Evolutionary conservation across 345 rosid genomes (phyloP).

Genomic region (Moricandia moricandioides): DNA sequence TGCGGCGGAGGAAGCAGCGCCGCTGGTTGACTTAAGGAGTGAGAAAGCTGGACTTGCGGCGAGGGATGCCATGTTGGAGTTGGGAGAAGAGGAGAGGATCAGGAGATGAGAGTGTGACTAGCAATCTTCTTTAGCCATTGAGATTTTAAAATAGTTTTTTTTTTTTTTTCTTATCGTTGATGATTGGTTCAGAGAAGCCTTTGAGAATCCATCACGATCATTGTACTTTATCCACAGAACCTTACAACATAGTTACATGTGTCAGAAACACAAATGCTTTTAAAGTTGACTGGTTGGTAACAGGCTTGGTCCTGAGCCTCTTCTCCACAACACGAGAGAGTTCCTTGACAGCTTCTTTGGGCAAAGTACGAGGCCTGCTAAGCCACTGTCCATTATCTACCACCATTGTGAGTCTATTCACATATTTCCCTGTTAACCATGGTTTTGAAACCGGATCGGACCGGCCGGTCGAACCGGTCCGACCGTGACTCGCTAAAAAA

Average conservation of each 20-base stretch:
- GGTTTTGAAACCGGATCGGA: too few species aligned
- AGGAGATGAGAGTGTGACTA: conserved; percentile 30
- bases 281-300: conserved; percentile 53
- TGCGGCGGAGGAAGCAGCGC: conserved; percentile 27
- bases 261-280: background rate
- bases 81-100: background rate
- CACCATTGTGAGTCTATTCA: conserved; percentile 61
- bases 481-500: too few species aligned
- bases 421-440: conserved; percentile 50
- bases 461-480: too few species aligned
- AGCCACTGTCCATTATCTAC: conserved; percentile 75
- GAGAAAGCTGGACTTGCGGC: conserved; percentile 64
- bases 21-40: conserved; percentile 48
- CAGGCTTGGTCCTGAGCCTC: background rate
- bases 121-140: background rate
- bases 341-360: conserved; percentile 61
- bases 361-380: conserved; percentile 47
- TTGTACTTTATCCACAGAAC: background rate
- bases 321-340: background rate
- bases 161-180: conserved; percentile 53
- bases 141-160: background rate
- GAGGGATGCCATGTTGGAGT: conserved; percentile 56
- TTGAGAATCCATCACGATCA: background rate
- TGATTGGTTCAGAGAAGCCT: conserved; percentile 44
- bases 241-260: background rate